Evolutionary conservation across 768 basidiomycete species (phyloP).

Genomic region (Termitomyces sp.): DNA sequence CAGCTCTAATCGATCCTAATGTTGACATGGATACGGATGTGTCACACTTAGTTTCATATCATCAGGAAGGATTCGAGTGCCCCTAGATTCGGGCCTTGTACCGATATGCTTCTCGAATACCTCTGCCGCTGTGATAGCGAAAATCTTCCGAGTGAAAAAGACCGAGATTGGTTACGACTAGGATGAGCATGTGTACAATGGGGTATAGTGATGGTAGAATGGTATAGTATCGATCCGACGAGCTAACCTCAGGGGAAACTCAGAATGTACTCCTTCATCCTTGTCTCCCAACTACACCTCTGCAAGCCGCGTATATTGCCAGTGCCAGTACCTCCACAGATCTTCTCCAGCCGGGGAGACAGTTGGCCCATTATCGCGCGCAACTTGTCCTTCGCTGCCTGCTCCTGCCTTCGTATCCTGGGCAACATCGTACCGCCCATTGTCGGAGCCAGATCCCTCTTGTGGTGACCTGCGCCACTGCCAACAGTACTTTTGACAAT

Average conservation of each 20-base stretch:
- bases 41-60: neutral
- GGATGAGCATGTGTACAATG: neutral
- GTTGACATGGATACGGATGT: neutral
- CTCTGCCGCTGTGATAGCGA: neutral
- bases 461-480: neutral
- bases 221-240: neutral
- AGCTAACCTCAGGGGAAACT: slow-evolving; percentile 43
- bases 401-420: slow-evolving; percentile 10
- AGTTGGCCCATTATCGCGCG: slow-evolving; percentile 28
- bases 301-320: slow-evolving; percentile 28
- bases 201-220: neutral
- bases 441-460: slow-evolving; percentile 8
- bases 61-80: neutral
- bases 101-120: neutral
- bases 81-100: neutral
- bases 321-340: slow-evolving; percentile 40
- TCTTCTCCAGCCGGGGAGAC: slow-evolving; percentile 23
- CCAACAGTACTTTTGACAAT: slow-evolving; percentile 25
- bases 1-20: neutral
- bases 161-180: neutral
- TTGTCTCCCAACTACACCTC: slow-evolving; percentile 54
- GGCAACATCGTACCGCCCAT: slow-evolving; percentile 11
- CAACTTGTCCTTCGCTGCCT: slow-evolving; percentile 13
- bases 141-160: neutral
- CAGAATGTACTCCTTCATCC: slow-evolving; percentile 60